Evolutionary conservation across 306 rosid genomes (phyloP), one percentile per base, ranked within the genome.

Genomic region (Ormosia emarginata): DNA sequence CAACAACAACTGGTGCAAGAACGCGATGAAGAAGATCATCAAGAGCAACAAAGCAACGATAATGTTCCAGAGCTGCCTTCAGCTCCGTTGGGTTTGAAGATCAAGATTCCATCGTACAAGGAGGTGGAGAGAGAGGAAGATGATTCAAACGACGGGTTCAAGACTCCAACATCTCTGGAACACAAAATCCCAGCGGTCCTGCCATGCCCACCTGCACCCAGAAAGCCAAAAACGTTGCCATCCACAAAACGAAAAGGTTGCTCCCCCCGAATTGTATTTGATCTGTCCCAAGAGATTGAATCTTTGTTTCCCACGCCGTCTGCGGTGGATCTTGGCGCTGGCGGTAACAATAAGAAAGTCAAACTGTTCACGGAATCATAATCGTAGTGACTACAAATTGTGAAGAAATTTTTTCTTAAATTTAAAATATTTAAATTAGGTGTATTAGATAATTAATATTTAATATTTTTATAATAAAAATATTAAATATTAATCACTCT

Each of bases 171-270:
- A 2, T 78, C 90, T 4, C 13, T 14, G 39, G 89, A 88, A n/a
- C 86, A 83, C 79, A 88, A 70, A 49, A 89, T 89, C 65, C 89
- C 82, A 2, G 63, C 29, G 36, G 33, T 4, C 14, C 81, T 77
- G 3, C 63, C 50, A 13, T 92, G 92, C n/a, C 97, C 98, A 3
- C 87, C 88, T 71, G 92, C 97, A 47, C 97, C 97, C 8, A 86
- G 89, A 80, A 91, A 92, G 78, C 90, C 89, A n/a, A 91, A 89
- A 80, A 47, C 89, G 1, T 47, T 24, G 10, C 84, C 85, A 5
- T 18, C 79, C 30, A 78, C 12, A 68, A 93, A 93, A 71, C 72
- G 91, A 68, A 86, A 80, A 84, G 81, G 77, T 2, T 10, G 5
- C 24, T 67, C 46, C 8, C 72, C 82, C 4, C 71, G 79, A 6